Conservation (phyloP, 371 early-diverging fungal species). For the Basidiobolus meristosporus region DNA sequence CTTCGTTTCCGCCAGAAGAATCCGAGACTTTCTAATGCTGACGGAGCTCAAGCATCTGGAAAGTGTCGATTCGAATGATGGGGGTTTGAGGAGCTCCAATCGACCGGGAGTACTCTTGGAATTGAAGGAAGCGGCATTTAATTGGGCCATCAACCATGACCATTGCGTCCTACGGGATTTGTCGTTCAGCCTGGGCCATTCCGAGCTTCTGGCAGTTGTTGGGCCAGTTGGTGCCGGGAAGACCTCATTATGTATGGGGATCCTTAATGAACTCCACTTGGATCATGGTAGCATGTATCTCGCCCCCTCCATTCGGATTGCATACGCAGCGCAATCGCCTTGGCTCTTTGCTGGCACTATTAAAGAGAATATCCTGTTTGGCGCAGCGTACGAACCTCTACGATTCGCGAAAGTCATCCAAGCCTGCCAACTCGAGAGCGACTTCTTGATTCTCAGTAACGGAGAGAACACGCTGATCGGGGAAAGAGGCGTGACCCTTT, state of each 20-base stretch:
- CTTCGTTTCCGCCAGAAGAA: conserved; percentile 23
- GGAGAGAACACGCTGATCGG: conserved; percentile 90
- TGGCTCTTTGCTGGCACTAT: conserved; percentile 89
- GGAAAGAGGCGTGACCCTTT: conserved; percentile 71
- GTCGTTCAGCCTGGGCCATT: conserved; percentile 20
- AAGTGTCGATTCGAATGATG: not conserved
- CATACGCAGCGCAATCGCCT: conserved; percentile 78
- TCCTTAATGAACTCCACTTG: conserved; percentile 31
- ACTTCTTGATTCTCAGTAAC: conserved; percentile 55
- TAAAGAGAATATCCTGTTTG: conserved; percentile 86
- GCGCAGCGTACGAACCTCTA: conserved; percentile 44
- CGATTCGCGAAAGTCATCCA: conserved; percentile 35
- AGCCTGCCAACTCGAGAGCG: conserved; percentile 40
- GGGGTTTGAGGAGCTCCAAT: no score
- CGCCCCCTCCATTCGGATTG: conserved; percentile 53
- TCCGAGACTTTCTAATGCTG: conserved; percentile 23
- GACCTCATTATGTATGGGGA: conserved; percentile 55
- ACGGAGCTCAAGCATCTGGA: conserved; percentile 14
- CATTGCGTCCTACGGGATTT: conserved; percentile 10
- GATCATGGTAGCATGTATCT: conserved; percentile 58
- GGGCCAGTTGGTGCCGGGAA: conserved; percentile 84
- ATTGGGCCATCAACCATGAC: not conserved
- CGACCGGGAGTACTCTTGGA: not conserved
- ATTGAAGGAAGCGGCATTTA: not conserved
- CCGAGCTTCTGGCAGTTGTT: conserved; percentile 53